phyloP scores from a whole-genome alignment of 2,329 filamentous ascomycete species.

The Lasiodiplodia theobromae region DNA sequence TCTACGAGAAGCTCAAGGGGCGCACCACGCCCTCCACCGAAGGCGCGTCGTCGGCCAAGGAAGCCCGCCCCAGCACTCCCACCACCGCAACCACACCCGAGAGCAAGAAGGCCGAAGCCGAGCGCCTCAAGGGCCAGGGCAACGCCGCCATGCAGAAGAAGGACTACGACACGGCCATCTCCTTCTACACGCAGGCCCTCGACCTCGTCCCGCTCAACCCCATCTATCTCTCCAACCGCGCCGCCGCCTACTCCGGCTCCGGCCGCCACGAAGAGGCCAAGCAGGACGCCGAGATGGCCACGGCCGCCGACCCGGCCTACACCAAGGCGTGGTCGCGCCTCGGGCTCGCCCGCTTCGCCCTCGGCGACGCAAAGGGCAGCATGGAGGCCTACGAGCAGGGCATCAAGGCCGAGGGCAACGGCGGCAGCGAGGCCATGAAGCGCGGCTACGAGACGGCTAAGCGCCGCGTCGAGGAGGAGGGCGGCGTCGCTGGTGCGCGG shows the following conservation, averaged over 20 bases:
- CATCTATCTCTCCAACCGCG: conserved; percentile 97
- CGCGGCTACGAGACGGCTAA: conserved; percentile 95
- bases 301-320: conserved; percentile 87
- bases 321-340: conserved; percentile 97
- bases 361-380: conserved; percentile 87
- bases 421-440: conserved; percentile 96
- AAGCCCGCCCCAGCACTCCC: conserved; percentile 51
- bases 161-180: conserved; percentile 83
- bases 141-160: conserved; percentile 96
- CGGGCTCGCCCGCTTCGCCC: conserved; percentile 87
- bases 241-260: conserved; percentile 86
- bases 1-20: conserved; percentile 93
- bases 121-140: conserved; percentile 85
- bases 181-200: conserved; percentile 87
- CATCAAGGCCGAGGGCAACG: conserved; percentile 92
- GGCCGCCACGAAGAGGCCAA: conserved; percentile 84
- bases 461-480: conserved; percentile 82
- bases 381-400: conserved; percentile 95
- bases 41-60: conserved; percentile 49
- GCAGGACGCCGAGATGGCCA: conserved; percentile 88
- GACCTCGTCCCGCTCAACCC: conserved; percentile 83
- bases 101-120: conserved; percentile 74
- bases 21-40: conserved; percentile 60
- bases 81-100: conserved; percentile 43
- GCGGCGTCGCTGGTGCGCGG: conserved; percentile 38